Evolutionary conservation across 2,329 filamentous ascomycete genomes (phyloP).

Genomic region (Apiospora marii): DNA sequence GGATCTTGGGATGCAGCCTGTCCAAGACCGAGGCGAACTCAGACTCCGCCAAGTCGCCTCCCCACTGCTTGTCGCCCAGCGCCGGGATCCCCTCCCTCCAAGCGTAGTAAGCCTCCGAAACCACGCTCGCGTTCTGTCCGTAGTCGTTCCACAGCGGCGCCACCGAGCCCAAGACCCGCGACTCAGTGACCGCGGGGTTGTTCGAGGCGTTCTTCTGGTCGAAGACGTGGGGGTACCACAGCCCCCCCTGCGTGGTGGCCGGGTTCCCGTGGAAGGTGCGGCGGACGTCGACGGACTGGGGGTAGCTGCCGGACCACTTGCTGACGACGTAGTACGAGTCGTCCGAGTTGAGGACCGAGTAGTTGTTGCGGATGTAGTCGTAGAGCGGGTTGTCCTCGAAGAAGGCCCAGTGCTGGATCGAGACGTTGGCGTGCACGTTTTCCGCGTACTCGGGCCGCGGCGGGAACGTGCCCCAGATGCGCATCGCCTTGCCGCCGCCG

Average conservation of each 20-base stretch:
- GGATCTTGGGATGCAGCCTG: slow-evolving; percentile 48
- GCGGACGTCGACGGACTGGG: slow-evolving; percentile 54
- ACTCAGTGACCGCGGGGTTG: slow-evolving; percentile 50
- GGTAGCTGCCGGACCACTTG: slow-evolving; percentile 56
- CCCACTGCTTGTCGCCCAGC: slow-evolving; percentile 61
- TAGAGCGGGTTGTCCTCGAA: slow-evolving; percentile 59
- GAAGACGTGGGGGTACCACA: slow-evolving; percentile 59
- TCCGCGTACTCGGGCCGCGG: slow-evolving; percentile 44
- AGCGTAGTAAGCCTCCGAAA: slow-evolving; percentile 60
- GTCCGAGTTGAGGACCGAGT: slow-evolving; percentile 61
- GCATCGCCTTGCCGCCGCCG: slow-evolving; percentile 49
- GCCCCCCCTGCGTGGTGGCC: slow-evolving; percentile 40
- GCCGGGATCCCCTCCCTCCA: slow-evolving; percentile 59
- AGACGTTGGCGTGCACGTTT: slow-evolving; percentile 53
- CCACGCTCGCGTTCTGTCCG: slow-evolving; percentile 58
- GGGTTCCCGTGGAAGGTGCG: slow-evolving; percentile 55
- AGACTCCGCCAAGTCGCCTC: slow-evolving; percentile 51
- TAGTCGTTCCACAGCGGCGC: slow-evolving; percentile 63
- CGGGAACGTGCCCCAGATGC: slow-evolving; percentile 65
- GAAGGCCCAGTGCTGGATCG: slow-evolving; percentile 64
- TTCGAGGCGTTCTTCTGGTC: slow-evolving; percentile 56
- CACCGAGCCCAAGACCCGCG: slow-evolving; percentile 56
- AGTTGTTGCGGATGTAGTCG: slow-evolving; percentile 52
- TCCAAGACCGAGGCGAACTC: slow-evolving; percentile 50
- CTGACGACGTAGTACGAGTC: slow-evolving; percentile 60